Base-by-base conservation (phyloP, 805 yeast genomes). In the Grigorovia yakushimaensis region DNA sequence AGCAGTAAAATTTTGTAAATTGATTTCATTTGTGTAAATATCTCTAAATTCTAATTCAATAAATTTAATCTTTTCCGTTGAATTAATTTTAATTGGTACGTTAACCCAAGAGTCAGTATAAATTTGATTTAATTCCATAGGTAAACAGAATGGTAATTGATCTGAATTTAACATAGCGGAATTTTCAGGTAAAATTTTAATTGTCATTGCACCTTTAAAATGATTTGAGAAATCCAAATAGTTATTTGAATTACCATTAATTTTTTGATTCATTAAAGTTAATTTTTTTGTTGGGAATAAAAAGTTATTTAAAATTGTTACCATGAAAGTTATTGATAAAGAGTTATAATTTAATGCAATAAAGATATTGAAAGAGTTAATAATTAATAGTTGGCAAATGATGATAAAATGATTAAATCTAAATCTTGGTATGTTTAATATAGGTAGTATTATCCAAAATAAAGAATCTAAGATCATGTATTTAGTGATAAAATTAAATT, bases 111-210 rank as follows among this genome's bases (percentile, higher is more conserved):
- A n/a, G 5, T 33, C 6, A 33, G n/a, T 33, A 33, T 33, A 33
- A 33, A 33, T 33, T 8, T 30, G 19, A 21, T 33, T 33, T 33
- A 33, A n/a, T 44, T 67, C 61, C 45, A 55, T 46, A 17, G 76
- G 75, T 41, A 84, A 54, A 67, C 98, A 93, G 50, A 74, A 76
- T 4, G 77, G 71, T 24, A 76, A 79, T 44, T 73, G 77, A 55
- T 79, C 76, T 2, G 96, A 96, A 53, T 89, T 88, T 55, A 93
- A 67, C 57, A 73, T 71, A 4, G 94, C 96, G 0, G 94, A 82
- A 41, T 94, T 84, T 65, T 91, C 97, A 0, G 98, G 98, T 35
- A 93, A 69, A 51, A 85, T 84, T 58, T 89, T 84, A 51, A 93
- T 82, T 0, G 89, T 84, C 58, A 86, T 85, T 40, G 79, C 80